Base-by-base conservation (phyloP, 2,329 filamentous ascomycete genomes). In the Pestalotiopsis sp. region DNA sequence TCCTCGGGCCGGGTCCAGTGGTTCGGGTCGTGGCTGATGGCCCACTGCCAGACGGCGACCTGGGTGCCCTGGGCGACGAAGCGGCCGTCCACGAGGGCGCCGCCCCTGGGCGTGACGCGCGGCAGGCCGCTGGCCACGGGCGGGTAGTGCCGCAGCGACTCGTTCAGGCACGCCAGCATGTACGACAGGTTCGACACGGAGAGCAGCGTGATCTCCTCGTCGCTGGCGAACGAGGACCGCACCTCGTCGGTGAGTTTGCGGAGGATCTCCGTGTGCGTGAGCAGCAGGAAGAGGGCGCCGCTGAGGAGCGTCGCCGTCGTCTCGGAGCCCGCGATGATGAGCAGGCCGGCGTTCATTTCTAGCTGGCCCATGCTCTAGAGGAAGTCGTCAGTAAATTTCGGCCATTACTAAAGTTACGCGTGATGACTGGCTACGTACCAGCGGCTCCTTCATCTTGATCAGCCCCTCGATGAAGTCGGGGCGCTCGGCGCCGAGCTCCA, bases 301-400 rank as follows among this genome's bases (percentile, higher is more conserved):
- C 79, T 75, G 17, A 87, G 76, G 2, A 83, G 75, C 0, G 84
- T 85, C 0, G 85, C 83, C 0, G 84, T 86, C 4, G 85, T 88
- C 72, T 87, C 85, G 3, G 82, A 83, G 4, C 85, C 85, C 5
- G 84, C 85, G 14, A 83, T 75, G 38, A 87, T 77, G 3, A 82
- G 72, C 12, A 78, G 71, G n/a, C 66, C 72, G 4, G 74, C 71
- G 65, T 78, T 78, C 45, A 64, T 67, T 2, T 67, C 67, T 0
- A 78, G 67, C 39, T 75, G 66, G 14, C 72, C 36, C 38, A 39
- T n/a, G 41, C n/a, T 45, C n/a, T 39, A 7, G 1, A 3, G 6
- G 14, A 62, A 12, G 2, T 59, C 11, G 17, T 55, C 12, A 38
- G 31, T 62, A 17, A 20, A n/a, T 20, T 5, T 20, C 5, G 13